Evolutionary conservation across 495 filamentous ascomycete genomes (phyloP).

Genomic region (Barbatosphaeria neglecta): DNA sequence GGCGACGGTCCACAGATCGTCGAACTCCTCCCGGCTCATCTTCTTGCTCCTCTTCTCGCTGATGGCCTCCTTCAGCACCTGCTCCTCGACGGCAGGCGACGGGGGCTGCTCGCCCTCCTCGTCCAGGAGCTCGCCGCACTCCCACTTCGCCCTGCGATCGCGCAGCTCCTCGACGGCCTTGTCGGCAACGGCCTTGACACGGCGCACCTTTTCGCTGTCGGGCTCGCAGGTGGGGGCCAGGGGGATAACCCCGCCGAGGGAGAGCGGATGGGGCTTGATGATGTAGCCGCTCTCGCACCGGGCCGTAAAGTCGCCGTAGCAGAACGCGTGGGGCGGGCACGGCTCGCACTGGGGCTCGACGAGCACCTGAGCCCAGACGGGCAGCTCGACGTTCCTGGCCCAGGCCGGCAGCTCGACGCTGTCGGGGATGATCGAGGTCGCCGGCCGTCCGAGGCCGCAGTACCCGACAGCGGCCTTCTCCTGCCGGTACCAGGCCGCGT

Average conservation of each 20-base stretch:
- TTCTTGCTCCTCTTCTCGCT: constrained; percentile 60
- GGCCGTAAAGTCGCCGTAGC: constrained; percentile 63
- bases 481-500: constrained; percentile 75
- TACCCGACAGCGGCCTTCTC: constrained; percentile 93
- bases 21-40: constrained; percentile 79
- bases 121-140: constrained; percentile 70
- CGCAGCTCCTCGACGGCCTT: constrained; percentile 79
- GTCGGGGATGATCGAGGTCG: constrained; percentile 28
- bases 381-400: constrained; percentile 26
- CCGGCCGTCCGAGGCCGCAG: constrained; percentile 71
- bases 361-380: constrained; percentile 53
- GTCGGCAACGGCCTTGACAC: constrained; percentile 77
- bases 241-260: constrained; percentile 69
- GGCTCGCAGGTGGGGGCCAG: constrained; percentile 89
- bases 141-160: constrained; percentile 74
- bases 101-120: constrained; percentile 44
- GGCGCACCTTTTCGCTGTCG: constrained; percentile 81
- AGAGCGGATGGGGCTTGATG: constrained; percentile 70
- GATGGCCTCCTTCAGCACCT: constrained; percentile 66
- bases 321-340: constrained; percentile 84
- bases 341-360: constrained; percentile 80
- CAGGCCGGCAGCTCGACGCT: constrained; percentile 29
- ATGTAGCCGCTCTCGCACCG: constrained; percentile 82
- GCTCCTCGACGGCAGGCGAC: constrained; percentile 56
- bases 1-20: constrained; percentile 79